Evolutionary conservation across 2,329 filamentous ascomycete genomes (phyloP).

Genomic region (Venturia asperata): DNA sequence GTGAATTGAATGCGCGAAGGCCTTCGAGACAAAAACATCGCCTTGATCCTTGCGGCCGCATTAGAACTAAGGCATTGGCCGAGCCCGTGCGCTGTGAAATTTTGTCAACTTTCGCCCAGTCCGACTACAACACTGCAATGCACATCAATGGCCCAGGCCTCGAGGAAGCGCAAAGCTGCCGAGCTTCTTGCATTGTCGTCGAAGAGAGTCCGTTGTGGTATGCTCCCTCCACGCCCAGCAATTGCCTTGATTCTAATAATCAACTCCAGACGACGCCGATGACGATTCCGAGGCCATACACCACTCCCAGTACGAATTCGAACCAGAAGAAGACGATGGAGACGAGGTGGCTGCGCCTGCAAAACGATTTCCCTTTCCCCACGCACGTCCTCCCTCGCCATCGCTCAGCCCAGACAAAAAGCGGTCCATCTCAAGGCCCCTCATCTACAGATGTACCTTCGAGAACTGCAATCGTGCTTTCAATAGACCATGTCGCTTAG

Average conservation of each 20-base stretch:
- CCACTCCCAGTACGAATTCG: constrained; percentile 7
- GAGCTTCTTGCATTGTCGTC: constrained; percentile 24
- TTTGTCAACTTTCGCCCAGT: background rate
- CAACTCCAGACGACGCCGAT: background rate
- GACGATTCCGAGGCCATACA: background rate
- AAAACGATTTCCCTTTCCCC: background rate
- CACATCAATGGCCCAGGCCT: background rate
- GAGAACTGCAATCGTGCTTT: constrained; percentile 73
- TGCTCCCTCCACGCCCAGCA: background rate
- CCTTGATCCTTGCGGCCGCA: too few species aligned
- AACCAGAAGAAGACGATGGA: constrained; percentile 2
- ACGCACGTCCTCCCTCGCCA: background rate
- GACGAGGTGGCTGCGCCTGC: background rate
- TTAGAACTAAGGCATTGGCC: too few species aligned
- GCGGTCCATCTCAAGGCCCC: constrained; percentile 51
- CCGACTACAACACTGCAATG: background rate
- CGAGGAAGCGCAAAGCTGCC: background rate
- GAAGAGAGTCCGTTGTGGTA: constrained; percentile 24
- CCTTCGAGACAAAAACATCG: background rate
- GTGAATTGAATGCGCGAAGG: background rate
- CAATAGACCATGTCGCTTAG: constrained; percentile 74
- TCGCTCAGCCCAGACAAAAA: background rate
- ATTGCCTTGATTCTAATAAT: background rate
- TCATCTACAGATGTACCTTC: constrained; percentile 69
- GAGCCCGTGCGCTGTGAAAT: background rate